Base-by-base conservation (phyloP, 768 basidiomycete species). In the Naganishia randhawae region DNA sequence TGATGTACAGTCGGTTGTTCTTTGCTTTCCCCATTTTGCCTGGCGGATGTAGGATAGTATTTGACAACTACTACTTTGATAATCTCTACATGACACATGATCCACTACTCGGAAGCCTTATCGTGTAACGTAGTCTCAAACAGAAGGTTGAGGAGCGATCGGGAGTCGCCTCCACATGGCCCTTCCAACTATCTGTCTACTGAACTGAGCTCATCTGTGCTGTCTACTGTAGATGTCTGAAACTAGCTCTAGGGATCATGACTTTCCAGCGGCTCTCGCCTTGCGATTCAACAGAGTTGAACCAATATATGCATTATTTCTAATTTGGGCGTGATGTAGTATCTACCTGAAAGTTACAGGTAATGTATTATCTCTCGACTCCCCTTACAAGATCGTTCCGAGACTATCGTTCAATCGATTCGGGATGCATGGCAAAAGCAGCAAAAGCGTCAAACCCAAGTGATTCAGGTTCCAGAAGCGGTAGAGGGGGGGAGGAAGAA, bases 1-100 rank as follows among this genome's bases (percentile, higher is more conserved):
- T 81, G 65, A 81, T 74, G 27, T 67, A 67, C 3, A 67, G 66
- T 41, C 66, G 42, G 29, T 61, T 61, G 25, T 67, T 42, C 37
- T 67, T 67, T 29, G 53, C 42, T 61, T 67, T 67, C 22, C 66
- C 66, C 66, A 67, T 67, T 37, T 13, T 54, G 41, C n/a, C n/a
- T n/a, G n/a, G n/a, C n/a, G 4, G 35, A n/a, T 29, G 5, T 39
- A n/a, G 57, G 14, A 7, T 10, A 31, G 22, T 25, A 27, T 4
- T 31, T 53, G 19, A 50, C 7, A 25, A n/a, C 8, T 7, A n/a
- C 50, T 50, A 25, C 27, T 7, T 8, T 8, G 7, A 25, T 8
- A 8, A 50, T 19, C 17, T 10, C 17, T 50, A 8, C 17, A 8
- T 8, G 11, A 22, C 17, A 22, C 27, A 27, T 53, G 51, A 27